Evolutionary conservation across 306 rosid genomes (phyloP).

Genomic region (Amphicarpaea edgeworthii): DNA sequence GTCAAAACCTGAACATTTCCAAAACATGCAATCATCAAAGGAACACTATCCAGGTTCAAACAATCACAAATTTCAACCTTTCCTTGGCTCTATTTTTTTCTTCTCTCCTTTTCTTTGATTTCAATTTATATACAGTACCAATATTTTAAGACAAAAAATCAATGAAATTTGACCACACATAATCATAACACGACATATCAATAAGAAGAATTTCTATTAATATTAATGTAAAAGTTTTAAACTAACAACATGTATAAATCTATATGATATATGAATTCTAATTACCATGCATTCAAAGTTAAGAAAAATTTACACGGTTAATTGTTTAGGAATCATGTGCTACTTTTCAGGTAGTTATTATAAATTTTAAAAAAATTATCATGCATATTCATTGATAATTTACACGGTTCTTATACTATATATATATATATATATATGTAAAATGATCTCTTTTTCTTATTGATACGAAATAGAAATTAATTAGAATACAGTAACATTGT

Average conservation of each 20-base stretch:
- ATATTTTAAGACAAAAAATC: background rate
- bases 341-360: too few species aligned
- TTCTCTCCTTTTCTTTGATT: background rate
- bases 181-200: background rate
- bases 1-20: slow-evolving; percentile 35
- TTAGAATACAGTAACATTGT: background rate
- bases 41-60: background rate
- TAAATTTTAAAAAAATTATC: too few species aligned
- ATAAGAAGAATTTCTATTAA: background rate
- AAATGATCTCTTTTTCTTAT: background rate
- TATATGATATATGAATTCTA: too few species aligned
- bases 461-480: background rate
- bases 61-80: background rate
- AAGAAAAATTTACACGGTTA: too few species aligned
- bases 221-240: background rate
- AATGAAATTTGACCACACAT: background rate
- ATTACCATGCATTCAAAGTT: too few species aligned
- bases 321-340: too few species aligned
- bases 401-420: background rate
- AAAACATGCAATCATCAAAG: background rate
- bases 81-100: background rate
- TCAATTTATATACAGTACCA: background rate
- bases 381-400: background rate
- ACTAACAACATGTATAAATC: background rate
- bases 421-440: too few species aligned